Base-by-base conservation (phyloP, 495 filamentous ascomycete genomes). In the Trichoderma parareesei region DNA sequence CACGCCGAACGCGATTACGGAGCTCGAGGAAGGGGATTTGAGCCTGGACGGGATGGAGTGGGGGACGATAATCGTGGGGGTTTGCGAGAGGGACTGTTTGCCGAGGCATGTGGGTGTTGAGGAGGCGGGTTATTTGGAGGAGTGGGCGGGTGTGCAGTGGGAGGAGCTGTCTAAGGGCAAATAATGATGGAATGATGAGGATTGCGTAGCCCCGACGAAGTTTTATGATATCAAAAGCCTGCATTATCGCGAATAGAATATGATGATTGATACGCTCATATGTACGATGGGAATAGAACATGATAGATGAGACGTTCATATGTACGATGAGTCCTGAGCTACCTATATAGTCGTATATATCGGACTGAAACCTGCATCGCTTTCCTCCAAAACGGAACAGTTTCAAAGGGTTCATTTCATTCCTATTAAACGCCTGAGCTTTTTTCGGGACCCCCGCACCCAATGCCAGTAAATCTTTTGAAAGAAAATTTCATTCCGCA, bases 71-170 rank as follows among this genome's bases (percentile, higher is more conserved):
- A 84, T 98, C 55, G 73, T 97, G n/a, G 91, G 85, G 0, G 92
- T 95, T 27, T 99, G 94, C 68, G 73, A 71, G 70, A 73, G 44
- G 69, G 69, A 70, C 67, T 77, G 68, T 69, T 71, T 66, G 70
- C 68, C 66, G 69, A 66, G 65, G 63, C 74, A 67, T 48, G 68
- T 65, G 37, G 67, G 8, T 43, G 71, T 8, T 16, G 72, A 65
- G 37, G 69, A 70, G 70, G 72, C 68, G 38, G 73, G 69, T 1
- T 97, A 92, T 77, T 68, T 92, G 48, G 95, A 97, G 78, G 94
- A 98, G 76, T 97, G 95, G 93, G 88, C 84, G 20, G 93, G 94
- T 8, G 94, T 97, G 71, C 94, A 98, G 78, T 98, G 93, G 94
- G 94, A 98, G 79, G 91, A 96, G 74, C 71, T 79, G 68, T 33